These are phyloP conservation scores for Blastomyces silverae DNA, from an alignment of 2,329 filamentous ascomycete genomes.

Conservation along the genomic window DNA sequence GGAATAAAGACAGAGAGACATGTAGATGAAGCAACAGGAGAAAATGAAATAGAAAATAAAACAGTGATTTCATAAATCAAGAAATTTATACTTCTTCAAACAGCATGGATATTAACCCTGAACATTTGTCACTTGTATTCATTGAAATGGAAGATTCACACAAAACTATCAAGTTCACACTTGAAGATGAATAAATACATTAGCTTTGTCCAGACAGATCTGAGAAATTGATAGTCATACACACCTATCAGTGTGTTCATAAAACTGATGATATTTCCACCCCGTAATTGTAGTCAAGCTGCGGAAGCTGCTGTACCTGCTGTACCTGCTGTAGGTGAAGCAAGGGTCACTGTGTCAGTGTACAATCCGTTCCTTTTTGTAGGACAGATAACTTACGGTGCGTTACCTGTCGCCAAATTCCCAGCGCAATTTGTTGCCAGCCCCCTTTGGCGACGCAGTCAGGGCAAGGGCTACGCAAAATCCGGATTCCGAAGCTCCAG, in stretches of 20 bases:
- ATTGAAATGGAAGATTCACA: background rate
- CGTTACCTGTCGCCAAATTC: background rate
- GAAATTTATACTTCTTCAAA: background rate
- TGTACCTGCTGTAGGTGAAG: background rate
- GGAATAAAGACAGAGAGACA: background rate
- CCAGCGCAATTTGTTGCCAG: background rate
- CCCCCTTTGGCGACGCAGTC: background rate
- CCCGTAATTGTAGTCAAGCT: background rate
- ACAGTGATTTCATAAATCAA: background rate
- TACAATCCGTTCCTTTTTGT: background rate
- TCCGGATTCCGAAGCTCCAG: slow-evolving; percentile 3
- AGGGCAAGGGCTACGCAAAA: background rate
- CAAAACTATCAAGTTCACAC: background rate
- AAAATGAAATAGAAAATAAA: background rate
- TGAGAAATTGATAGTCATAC: background rate
- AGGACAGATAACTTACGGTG: background rate
- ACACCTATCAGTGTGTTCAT: background rate
- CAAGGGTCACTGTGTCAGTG: background rate
- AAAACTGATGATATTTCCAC: background rate
- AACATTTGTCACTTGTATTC: background rate
- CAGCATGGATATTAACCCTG: background rate
- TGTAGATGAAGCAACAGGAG: background rate
- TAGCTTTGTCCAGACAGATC: background rate
- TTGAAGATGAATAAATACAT: background rate
- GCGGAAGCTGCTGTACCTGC: background rate